phyloP scores from a whole-genome alignment of 345 rosid genomes.

The Limnanthes douglasii region DNA sequence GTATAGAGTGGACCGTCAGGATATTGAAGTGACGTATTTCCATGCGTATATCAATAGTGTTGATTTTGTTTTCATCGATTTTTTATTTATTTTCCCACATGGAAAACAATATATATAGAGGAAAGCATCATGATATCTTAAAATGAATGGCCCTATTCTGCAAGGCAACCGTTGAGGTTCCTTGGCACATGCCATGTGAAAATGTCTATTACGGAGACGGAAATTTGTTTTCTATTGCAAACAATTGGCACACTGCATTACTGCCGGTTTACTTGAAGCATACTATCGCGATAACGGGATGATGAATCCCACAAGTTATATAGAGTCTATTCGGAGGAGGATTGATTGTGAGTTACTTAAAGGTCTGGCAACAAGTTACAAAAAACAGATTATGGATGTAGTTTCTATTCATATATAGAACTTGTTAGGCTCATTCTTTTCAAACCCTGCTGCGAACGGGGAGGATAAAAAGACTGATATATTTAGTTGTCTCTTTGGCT shows the following conservation, averaged over 20 bases:
- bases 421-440: no score
- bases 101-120: conserved; percentile 39
- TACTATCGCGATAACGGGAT: conserved; percentile 75
- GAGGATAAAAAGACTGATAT: conserved; percentile 73
- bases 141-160: conserved; percentile 84
- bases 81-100: conserved; percentile 27
- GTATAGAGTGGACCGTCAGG: conserved; percentile 59
- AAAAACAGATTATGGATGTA: conserved; percentile 29
- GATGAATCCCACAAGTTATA: conserved; percentile 70
- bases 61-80: conserved; percentile 54
- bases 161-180: conserved; percentile 94
- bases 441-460: conserved; percentile 49
- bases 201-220: conserved; percentile 97
- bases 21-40: conserved; percentile 39
- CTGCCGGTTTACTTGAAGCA: conserved; percentile 88
- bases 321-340: no score
- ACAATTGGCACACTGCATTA: conserved; percentile 98
- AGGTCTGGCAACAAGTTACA: conserved; percentile 59
- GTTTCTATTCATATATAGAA: conserved; percentile 47
- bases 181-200: conserved; percentile 95
- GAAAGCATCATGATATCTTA: conserved; percentile 73
- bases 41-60: conserved; percentile 69
- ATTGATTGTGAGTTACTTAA: conserved; percentile 70
- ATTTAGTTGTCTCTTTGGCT: conserved; percentile 56
- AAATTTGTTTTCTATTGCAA: conserved; percentile 87